phyloP scores from a whole-genome alignment of 805 yeast genomes.

The Pichia manshurica region DNA sequence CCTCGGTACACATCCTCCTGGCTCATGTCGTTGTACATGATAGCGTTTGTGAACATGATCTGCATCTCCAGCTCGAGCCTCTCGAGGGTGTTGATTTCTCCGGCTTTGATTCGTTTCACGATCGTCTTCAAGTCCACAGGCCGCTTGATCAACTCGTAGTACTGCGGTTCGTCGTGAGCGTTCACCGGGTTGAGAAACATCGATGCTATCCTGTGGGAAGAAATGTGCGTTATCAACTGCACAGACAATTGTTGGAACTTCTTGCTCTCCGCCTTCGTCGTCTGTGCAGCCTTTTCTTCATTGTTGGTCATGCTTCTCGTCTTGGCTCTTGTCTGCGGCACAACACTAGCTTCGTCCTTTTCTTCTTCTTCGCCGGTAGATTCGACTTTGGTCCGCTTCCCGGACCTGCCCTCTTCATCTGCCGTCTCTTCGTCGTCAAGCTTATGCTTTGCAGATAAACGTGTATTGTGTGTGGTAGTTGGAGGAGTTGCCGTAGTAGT shows the following conservation, averaged over 20 bases:
- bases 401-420: not conserved
- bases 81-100: conserved; percentile 40
- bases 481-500: too few species aligned
- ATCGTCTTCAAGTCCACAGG: conserved; percentile 70
- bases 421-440: not conserved
- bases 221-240: conserved; percentile 57
- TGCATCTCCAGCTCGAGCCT: conserved; percentile 64
- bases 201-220: conserved; percentile 67
- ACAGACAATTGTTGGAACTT: conserved; percentile 57
- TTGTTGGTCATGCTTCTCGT: conserved; percentile 1
- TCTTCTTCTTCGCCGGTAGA: conserved; percentile 4
- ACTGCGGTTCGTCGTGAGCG: conserved; percentile 62
- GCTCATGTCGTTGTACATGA: conserved; percentile 65
- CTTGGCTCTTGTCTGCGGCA: not conserved
- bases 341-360: not conserved
- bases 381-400: not conserved
- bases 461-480: not conserved
- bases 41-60: conserved; percentile 77
- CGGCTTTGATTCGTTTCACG: conserved; percentile 50
- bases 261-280: conserved; percentile 26
- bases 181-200: conserved; percentile 69
- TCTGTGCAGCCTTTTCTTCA: not conserved
- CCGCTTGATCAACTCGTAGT: conserved; percentile 50
- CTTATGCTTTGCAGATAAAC: conserved; percentile 1
- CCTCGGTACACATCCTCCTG: conserved; percentile 56